These are phyloP conservation scores for Pseudonitzschia delicatissima DNA, from an alignment of 108 stramenopile species.

Conservation along the genomic window DNA sequence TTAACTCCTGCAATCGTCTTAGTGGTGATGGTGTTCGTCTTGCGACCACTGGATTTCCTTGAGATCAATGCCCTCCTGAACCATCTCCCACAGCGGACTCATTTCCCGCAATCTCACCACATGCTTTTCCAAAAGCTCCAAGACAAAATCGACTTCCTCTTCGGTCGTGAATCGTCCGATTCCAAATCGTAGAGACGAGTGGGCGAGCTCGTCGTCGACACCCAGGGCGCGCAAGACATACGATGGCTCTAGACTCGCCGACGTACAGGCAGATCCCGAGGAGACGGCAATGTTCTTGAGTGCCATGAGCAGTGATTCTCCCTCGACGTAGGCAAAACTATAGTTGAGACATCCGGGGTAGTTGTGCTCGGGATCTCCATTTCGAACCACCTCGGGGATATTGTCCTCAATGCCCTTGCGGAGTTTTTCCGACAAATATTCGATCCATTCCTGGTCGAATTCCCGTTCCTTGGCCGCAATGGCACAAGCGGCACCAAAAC, in stretches of 20 bases:
- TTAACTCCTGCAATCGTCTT: no score
- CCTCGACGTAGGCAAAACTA: conserved; percentile 99
- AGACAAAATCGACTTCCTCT: conserved; percentile 93
- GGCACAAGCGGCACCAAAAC: conserved; percentile 91
- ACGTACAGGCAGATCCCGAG: conserved; percentile 97
- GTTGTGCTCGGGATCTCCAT: conserved; percentile 86
- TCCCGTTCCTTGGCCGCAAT: conserved; percentile 87
- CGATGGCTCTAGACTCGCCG: conserved; percentile 95
- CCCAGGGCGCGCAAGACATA: conserved; percentile 98
- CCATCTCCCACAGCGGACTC: conserved; percentile 99
- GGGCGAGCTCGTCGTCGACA: conserved; percentile 98
- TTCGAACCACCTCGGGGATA: conserved; percentile 87
- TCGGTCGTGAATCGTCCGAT: conserved; percentile 96
- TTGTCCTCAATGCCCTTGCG: conserved; percentile 79
- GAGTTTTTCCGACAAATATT: conserved; percentile 69
- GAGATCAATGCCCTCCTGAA: conserved; percentile 98
- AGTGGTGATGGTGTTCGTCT: conserved; percentile 74
- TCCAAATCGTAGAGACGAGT: conserved; percentile 96
- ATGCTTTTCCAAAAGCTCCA: conserved; percentile 90
- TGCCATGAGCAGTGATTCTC: conserved; percentile 95
- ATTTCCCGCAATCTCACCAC: conserved; percentile 95
- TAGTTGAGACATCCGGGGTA: conserved; percentile 97
- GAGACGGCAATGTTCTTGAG: conserved; percentile 98
- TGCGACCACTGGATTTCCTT: conserved; percentile 98
- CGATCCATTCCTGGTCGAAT: conserved; percentile 78